A percentile compares a stretch with the other conserved stretches of the same genome.
These are phyloP conservation scores for Trichoderma sp. DNA, from an alignment of 2,329 filamentous ascomycete genomes.

Conservation along the genomic window DNA sequence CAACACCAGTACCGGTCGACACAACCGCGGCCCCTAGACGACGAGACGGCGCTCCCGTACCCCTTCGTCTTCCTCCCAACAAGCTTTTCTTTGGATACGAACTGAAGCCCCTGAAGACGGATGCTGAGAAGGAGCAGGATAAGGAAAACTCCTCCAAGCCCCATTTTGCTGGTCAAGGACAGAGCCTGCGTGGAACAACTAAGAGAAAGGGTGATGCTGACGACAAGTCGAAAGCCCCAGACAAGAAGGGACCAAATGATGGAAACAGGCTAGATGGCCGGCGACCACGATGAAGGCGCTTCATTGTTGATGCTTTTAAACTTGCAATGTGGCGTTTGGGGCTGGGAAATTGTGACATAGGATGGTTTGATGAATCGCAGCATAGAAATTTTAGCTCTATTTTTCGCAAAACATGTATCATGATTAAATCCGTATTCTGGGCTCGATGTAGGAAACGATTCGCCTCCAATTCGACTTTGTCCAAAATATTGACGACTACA, in stretches of 20 bases:
- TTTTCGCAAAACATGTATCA: background rate
- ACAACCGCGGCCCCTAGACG: slow-evolving; percentile 35
- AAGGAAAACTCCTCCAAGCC: slow-evolving; percentile 62
- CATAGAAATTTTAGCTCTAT: background rate
- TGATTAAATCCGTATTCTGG: background rate
- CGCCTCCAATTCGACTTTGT: rapidly evolving
- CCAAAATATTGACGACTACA: background rate
- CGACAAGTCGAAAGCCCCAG: slow-evolving; percentile 45
- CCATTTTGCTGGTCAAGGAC: slow-evolving; percentile 80
- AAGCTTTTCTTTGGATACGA: slow-evolving; percentile 98
- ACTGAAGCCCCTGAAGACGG: slow-evolving; percentile 80
- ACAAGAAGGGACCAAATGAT: slow-evolving; percentile 46
- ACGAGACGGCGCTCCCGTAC: slow-evolving; percentile 75
- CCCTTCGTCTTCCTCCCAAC: slow-evolving; percentile 77
- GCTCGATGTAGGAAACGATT: background rate
- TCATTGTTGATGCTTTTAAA: background rate
- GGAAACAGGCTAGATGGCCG: slow-evolving; percentile 46
- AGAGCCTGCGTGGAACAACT: slow-evolving; percentile 66
- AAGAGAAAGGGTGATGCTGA: slow-evolving; percentile 67
- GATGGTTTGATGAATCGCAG: background rate
- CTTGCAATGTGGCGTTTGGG: slow-evolving; percentile 10
- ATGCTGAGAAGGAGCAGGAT: slow-evolving; percentile 66
- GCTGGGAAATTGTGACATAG: background rate
- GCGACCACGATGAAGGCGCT: slow-evolving; percentile 27
- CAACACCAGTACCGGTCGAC: slow-evolving; percentile 60